phyloP scores from a whole-genome alignment of 2,329 filamentous ascomycete genomes.

The Aspergillus terreus region DNA sequence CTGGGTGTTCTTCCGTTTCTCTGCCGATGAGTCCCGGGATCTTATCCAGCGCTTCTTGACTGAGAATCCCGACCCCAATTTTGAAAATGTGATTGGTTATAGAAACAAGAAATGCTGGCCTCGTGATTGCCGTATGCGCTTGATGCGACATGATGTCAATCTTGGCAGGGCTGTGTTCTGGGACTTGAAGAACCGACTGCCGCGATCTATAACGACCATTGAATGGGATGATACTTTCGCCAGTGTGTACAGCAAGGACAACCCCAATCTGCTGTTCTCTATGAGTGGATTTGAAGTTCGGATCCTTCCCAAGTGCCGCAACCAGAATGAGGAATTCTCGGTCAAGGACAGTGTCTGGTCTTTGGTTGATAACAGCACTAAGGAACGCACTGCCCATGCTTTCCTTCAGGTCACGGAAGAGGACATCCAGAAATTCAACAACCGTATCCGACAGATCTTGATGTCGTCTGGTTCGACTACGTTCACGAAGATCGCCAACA shows the following conservation, averaged over 20 bases:
- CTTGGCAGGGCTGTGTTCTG: slow-evolving; percentile 96
- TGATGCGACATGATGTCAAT: slow-evolving; percentile 99
- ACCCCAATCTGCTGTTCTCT: slow-evolving; percentile 92
- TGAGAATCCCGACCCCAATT: slow-evolving; percentile 97
- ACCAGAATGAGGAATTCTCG: slow-evolving; percentile 92
- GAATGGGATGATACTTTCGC: slow-evolving; percentile 99
- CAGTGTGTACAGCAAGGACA: slow-evolving; percentile 96
- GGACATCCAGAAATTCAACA: slow-evolving; percentile 98
- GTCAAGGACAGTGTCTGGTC: slow-evolving; percentile 99
- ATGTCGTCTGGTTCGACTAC: slow-evolving; percentile 99
- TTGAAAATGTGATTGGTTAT: slow-evolving; percentile 98
- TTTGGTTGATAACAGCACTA: slow-evolving; percentile 90
- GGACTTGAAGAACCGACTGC: slow-evolving; percentile 96
- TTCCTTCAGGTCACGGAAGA: slow-evolving; percentile 98
- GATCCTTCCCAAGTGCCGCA: slow-evolving; percentile 90
- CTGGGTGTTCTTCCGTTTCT: slow-evolving; percentile 95
- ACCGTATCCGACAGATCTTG: slow-evolving; percentile 93
- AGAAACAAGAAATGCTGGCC: slow-evolving; percentile 99
- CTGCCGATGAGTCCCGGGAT: slow-evolving; percentile 88
- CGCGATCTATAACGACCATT: slow-evolving; percentile 91
- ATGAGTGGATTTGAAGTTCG: slow-evolving; percentile 98
- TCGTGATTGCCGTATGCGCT: slow-evolving; percentile 90
- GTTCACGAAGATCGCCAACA: slow-evolving; percentile 99
- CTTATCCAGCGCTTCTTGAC: slow-evolving; percentile 97
- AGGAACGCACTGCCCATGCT: slow-evolving; percentile 94